These are phyloP conservation scores for Somion occarium DNA, from an alignment of 1,284 basidiomycete genomes.

Conservation along the genomic window DNA sequence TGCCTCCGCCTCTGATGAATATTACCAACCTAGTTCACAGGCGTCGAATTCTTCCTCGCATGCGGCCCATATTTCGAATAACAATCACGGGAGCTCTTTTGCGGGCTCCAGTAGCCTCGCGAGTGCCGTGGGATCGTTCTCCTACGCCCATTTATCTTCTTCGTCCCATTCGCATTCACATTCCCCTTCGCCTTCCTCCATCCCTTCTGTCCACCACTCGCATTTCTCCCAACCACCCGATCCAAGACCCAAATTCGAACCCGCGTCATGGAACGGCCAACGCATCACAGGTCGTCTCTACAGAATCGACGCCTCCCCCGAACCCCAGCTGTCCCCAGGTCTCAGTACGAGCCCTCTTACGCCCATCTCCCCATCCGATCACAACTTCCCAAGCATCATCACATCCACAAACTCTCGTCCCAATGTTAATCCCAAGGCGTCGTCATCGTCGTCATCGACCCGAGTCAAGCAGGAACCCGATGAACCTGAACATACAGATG, in stretches of 20 bases:
- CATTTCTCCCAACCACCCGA: background rate
- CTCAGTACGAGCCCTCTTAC: conserved; percentile 8
- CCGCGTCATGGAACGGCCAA: background rate
- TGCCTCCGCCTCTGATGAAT: too few relatives aligned
- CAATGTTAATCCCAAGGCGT: conserved; percentile 4
- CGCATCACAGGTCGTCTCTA: background rate
- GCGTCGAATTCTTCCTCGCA: too few relatives aligned
- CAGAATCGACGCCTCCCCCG: conserved; percentile 1
- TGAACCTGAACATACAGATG: conserved; percentile 12
- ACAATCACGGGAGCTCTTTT: too few relatives aligned
- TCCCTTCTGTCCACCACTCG: background rate
- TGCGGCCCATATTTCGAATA: too few relatives aligned
- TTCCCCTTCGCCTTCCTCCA: background rate
- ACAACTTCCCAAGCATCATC: conserved; percentile 3
- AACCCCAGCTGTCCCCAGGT: background rate
- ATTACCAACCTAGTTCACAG: too few relatives aligned
- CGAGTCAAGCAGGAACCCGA: conserved; percentile 17
- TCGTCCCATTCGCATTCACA: background rate
- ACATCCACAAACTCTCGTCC: conserved; percentile 9
- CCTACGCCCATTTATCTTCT: background rate
- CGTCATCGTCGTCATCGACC: conserved; percentile 17
- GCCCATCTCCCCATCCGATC: background rate
- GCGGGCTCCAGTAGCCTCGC: background rate
- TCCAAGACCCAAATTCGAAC: background rate
- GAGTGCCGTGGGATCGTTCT: background rate